Evolutionary conservation across 2,329 filamentous ascomycete species (phyloP).

Genomic region (Apiospora pterosperma): DNA sequence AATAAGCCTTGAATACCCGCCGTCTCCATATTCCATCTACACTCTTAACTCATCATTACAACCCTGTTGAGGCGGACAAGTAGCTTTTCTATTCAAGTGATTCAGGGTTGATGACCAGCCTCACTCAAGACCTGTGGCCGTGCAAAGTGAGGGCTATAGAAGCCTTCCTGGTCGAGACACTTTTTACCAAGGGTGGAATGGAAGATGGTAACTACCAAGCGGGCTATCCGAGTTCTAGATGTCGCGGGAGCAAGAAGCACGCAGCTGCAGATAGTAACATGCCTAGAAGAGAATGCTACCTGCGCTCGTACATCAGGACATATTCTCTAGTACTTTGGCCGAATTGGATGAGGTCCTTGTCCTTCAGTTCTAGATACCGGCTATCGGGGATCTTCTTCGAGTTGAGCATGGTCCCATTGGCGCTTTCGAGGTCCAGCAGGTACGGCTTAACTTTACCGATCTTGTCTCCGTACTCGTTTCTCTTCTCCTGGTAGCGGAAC

Average conservation of each 20-base stretch:
- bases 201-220: neutral
- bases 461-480: constrained; percentile 83
- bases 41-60: neutral
- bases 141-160: neutral
- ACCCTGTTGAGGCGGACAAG: neutral
- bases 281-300: constrained; percentile 10
- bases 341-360: constrained; percentile 87
- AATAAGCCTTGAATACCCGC: neutral
- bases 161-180: neutral
- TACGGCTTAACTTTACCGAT: constrained; percentile 80
- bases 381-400: constrained; percentile 68
- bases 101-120: neutral
- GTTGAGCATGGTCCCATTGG: constrained; percentile 85
- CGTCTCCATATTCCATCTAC: neutral
- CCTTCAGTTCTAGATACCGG: constrained; percentile 79
- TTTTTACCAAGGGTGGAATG: neutral
- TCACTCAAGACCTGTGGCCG: neutral
- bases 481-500: constrained; percentile 80
- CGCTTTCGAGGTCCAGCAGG: constrained; percentile 88
- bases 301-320: constrained; percentile 78
- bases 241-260: neutral
- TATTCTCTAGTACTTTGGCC: constrained; percentile 89
- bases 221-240: neutral
- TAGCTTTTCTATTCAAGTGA: neutral
- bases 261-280: neutral